Base-by-base conservation (phyloP, 2,329 filamentous ascomycete genomes). In the Coniochaeta sp. region DNA sequence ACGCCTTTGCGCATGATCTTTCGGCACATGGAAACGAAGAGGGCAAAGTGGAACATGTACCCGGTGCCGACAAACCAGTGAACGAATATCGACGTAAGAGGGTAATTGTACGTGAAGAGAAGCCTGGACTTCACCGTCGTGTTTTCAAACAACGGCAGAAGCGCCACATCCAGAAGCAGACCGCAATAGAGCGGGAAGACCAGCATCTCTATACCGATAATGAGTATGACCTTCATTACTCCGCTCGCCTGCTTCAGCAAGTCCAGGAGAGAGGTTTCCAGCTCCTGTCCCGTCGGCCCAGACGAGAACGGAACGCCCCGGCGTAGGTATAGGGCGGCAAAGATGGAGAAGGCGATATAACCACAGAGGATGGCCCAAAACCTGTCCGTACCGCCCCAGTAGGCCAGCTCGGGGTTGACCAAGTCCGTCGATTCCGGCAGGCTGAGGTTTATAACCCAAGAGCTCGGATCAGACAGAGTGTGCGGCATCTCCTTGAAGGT, bases 11-110 rank as follows among this genome's bases (percentile, higher is more conserved):
- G 88, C 88, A 99, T 90, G 61, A 98, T 96, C 77, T 96, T 97
- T 63, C 95, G 88, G 74, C 95, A 99, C 93, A 99, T 98, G 60
- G 93, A 96, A 19, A 99, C 95, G 71, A 99, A 99, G 3, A 99
- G 83, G 5, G 95, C 95, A 72, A 99, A 99, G 72, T 99, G 95
- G 76, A 99, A 99, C 96, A 99, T 99, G 74, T 99, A 99, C 64
- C 93, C 96, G 3, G 95, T 99, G 56, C 95, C 95, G 60, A 97
- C 89, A 70, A 99, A 99, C 95, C 95, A 99, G 73, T 99, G 95
- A 58, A 98, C 89, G 72, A 99, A 99, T 16, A 96, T 85, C 16
- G 93, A 96, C 0, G 92, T 97, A 65, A 93, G 82, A 0, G 95
- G 95, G 62, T 89, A 91, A 62, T 86, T 81, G 59, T 85, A 78